Percentiles rank a stretch among this genome's conserved stretches.
phyloP scores from a whole-genome alignment of 83 land plant genomes.

The Picea engelmannii region DNA sequence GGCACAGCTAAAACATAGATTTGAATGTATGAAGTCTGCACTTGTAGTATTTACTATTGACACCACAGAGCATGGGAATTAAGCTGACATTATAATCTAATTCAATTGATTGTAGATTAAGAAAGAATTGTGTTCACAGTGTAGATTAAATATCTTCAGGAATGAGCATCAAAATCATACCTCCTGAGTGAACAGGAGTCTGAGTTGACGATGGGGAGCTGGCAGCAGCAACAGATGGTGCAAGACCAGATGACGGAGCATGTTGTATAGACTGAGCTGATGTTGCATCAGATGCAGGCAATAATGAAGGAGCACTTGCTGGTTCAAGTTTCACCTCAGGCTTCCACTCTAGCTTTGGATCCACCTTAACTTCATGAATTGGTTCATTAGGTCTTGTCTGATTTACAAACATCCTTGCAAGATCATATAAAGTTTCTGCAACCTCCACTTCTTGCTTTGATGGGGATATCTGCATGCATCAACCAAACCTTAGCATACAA shows the following conservation, averaged over 20 bases:
- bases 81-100: background rate
- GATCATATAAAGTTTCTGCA: conserved; percentile 4
- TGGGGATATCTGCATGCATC: background rate
- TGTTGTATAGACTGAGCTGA: background rate
- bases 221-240: background rate
- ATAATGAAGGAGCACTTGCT: background rate
- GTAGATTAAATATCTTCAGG: background rate
- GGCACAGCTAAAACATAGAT: background rate
- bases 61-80: background rate
- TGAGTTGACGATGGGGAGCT: background rate
- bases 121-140: background rate
- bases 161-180: background rate
- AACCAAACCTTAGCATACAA: background rate
- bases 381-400: background rate
- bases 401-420: conserved; percentile 2
- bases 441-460: conserved; percentile 4
- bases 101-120: background rate
- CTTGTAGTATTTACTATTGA: background rate
- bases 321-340: background rate
- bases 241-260: background rate
- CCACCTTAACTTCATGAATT: background rate
- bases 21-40: too few species aligned
- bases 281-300: background rate
- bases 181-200: background rate
- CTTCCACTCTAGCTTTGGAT: background rate